Evolutionary conservation across 2,329 filamentous ascomycete genomes (phyloP), one percentile per base, ranked within the genome.

Genomic region (Ophiostoma sp.): DNA sequence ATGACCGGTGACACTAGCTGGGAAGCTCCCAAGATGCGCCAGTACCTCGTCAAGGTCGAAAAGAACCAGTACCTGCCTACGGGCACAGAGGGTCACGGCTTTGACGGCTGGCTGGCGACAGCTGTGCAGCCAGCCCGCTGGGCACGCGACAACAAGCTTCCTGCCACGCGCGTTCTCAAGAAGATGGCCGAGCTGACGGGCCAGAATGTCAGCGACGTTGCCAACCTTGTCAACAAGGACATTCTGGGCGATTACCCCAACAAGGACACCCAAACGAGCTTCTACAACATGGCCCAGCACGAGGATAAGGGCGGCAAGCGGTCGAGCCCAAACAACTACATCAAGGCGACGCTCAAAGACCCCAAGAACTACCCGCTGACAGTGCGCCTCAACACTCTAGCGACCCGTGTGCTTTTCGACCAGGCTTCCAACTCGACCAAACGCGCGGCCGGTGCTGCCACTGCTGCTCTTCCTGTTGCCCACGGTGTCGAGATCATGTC

Each of bases 311-410:
- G 70, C 63, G 83, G 80, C 70, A 82, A 84, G 63, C 88, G 89
- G 39, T 86, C 82, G 61, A 86, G 88, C 17, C 82, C 87, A 3
- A 85, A 88, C 39, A 86, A 90, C 72, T 87, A 89, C 70, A 81
- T 91, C 68, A 70, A 77, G 0, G 78, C 76, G 9, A 75, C 76
- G 28, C 82, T 82, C 55, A 76, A 66, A 5, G 77, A 81, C 76
- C 72, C 78, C 61, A 78, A 78, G 70, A 78, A 77, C 55, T 77
- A 88, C 83, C 17, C 85, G 80, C 74, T 87, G 77, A 78, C 83
- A 77, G 76, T 80, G 2, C 76, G 76, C 11, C 74, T 79, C 15
- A 79, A 81, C 73, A 78, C 78, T 33, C 77, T 80, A 45, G 80
- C 80, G 31, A 82, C 80, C 8, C 77, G 77, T 17, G 78, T 82